Conservation (phyloP, 2,329 filamentous ascomycete genomes). For the Colletotrichum sp. region DNA sequence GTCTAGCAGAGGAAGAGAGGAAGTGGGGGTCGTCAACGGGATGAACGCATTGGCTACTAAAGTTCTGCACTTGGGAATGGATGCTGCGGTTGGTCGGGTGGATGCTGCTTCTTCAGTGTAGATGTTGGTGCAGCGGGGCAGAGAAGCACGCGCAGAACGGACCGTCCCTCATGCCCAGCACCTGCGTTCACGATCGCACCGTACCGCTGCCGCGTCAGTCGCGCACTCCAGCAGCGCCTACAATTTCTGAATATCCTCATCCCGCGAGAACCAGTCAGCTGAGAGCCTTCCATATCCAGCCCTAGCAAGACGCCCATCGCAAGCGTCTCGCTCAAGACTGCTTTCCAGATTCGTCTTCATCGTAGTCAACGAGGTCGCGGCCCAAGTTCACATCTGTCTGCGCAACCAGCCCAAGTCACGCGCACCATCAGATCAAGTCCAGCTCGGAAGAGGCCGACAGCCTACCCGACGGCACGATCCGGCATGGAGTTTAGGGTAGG, state of each 20-base stretch:
- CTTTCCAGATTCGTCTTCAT: neutral
- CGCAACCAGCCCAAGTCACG: neutral
- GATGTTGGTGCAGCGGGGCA: neutral
- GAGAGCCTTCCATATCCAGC: neutral
- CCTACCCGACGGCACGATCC: constrained; percentile 1
- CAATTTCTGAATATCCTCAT: neutral
- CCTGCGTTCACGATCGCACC: neutral
- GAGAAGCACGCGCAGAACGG: neutral
- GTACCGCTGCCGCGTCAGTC: neutral
- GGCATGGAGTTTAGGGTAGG: neutral
- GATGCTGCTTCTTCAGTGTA: neutral
- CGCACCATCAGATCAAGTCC: neutral
- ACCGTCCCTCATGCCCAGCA: neutral
- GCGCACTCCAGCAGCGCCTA: neutral
- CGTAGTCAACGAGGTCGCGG: neutral
- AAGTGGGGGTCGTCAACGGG: neutral
- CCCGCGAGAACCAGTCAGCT: neutral
- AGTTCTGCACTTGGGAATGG: neutral
- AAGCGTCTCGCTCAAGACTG: neutral
- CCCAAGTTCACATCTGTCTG: neutral
- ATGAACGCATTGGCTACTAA: neutral
- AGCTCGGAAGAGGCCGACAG: neutral
- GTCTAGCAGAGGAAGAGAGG: too few relatives aligned
- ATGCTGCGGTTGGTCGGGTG: too few relatives aligned
- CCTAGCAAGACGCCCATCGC: fast-evolving